Percentiles rank a stretch among this genome's conserved stretches.
phyloP scores from a whole-genome alignment of 2,329 filamentous ascomycete species.

The Colletotrichum sp. region DNA sequence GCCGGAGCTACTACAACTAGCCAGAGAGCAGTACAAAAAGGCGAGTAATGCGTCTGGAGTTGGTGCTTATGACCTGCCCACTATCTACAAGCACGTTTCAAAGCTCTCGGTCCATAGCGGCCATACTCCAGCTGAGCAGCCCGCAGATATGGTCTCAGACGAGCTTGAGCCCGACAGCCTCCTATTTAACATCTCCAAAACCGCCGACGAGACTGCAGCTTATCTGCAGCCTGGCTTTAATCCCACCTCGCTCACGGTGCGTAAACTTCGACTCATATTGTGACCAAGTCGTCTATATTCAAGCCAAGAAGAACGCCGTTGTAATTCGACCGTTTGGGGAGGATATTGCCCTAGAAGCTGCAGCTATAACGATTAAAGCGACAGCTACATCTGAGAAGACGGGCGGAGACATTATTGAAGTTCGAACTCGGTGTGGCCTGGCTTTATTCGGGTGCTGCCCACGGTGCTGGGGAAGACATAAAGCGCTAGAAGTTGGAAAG shows the following conservation, averaged over 20 bases:
- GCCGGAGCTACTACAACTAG: no score
- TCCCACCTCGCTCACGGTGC: not conserved
- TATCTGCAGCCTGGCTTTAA: not conserved
- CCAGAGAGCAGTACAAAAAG: no score
- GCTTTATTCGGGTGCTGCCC: not conserved
- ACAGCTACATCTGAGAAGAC: not conserved
- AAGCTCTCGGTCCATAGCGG: not conserved
- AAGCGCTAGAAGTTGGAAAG: not conserved
- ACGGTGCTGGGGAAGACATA: not conserved
- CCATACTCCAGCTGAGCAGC: not conserved
- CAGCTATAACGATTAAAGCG: not conserved
- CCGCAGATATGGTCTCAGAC: not conserved
- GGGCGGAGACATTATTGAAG: not conserved
- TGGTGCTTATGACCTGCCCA: not conserved
- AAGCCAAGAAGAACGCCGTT: not conserved
- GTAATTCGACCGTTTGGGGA: not conserved
- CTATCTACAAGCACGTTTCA: not conserved
- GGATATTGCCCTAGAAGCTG: not conserved
- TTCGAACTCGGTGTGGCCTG: not conserved
- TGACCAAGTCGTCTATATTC: not conserved
- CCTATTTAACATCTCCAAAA: not conserved
- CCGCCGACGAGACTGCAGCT: not conserved
- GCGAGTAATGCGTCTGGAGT: not conserved
- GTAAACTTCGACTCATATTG: not conserved
- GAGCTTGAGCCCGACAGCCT: not conserved